phyloP scores from a whole-genome alignment of 169 alveolate genomes.

The Plasmodium malariae region DNA sequence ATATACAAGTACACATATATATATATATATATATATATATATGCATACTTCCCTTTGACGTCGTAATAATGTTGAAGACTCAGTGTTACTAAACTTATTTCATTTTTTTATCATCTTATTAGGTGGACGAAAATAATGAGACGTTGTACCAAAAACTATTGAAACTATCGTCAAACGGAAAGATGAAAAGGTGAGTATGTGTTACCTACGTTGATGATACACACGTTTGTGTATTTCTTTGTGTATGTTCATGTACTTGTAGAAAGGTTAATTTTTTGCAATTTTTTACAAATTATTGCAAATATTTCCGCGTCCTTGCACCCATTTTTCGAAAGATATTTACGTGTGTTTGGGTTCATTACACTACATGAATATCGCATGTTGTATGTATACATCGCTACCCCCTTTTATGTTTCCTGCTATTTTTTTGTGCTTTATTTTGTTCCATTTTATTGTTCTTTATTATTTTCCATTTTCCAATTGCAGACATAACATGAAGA shows the following conservation, averaged over 20 bases:
- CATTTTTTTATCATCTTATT: background rate
- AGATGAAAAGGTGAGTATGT: slow-evolving; percentile 64
- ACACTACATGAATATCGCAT: background rate
- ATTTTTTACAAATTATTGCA: no score
- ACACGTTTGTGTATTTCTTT: no score
- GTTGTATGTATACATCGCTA: background rate
- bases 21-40: background rate
- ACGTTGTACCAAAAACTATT: slow-evolving; percentile 30
- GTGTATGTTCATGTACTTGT: no score
- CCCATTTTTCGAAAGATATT: no score
- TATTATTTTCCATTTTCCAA: background rate
- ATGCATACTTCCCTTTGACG: background rate
- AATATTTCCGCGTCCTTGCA: no score
- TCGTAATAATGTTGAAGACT: no score
- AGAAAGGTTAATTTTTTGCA: no score
- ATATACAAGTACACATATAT: background rate
- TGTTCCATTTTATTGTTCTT: background rate
- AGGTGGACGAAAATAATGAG: slow-evolving; percentile 71
- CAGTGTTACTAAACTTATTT: no score
- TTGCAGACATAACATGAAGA: slow-evolving; percentile 60
- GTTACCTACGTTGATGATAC: no score
- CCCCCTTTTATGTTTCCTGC: no score
- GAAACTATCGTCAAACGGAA: slow-evolving; percentile 20
- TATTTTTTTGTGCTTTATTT: background rate
- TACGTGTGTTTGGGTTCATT: no score